A percentile compares a stretch with the other conserved stretches of the same genome.
Evolutionary conservation across 2,329 filamentous ascomycete species (phyloP).

Genomic region (Neophaeococcomyces aloes): DNA sequence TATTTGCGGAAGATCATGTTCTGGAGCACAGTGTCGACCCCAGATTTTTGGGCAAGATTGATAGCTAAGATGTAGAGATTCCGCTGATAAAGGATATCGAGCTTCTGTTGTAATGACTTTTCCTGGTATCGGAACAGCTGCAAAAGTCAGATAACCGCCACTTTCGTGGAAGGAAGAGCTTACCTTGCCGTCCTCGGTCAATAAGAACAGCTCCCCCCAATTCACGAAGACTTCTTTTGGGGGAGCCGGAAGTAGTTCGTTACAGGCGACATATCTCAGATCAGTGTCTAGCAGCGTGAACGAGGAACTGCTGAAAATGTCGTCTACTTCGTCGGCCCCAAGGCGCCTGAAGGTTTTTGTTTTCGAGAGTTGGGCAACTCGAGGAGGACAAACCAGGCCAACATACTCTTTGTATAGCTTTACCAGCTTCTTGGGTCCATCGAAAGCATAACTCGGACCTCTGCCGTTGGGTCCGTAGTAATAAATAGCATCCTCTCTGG

Average conservation of each 20-base stretch:
- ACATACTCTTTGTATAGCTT: constrained; percentile 76
- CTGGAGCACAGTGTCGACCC: constrained; percentile 68
- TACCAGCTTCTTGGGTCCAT: constrained; percentile 77
- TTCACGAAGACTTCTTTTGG: constrained; percentile 71
- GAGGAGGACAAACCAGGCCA: constrained; percentile 71
- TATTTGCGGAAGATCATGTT: constrained; percentile 89
- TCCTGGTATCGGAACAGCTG: constrained; percentile 82
- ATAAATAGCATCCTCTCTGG: constrained; percentile 88
- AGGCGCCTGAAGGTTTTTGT: constrained; percentile 61
- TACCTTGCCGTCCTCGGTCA: constrained; percentile 87
- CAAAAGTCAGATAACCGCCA: constrained; percentile 22
- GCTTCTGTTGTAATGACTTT: constrained; percentile 76
- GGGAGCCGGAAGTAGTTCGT: constrained; percentile 70
- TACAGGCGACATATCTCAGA: constrained; percentile 78
- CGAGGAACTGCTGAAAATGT: constrained; percentile 73
- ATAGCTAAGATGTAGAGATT: constrained; percentile 89
- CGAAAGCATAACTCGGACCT: constrained; percentile 80
- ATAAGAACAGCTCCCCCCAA: constrained; percentile 86
- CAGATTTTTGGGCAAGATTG: constrained; percentile 80
- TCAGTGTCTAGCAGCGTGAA: constrained; percentile 90
- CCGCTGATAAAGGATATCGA: constrained; percentile 87
- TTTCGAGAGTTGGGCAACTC: constrained; percentile 41
- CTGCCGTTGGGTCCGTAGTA: constrained; percentile 79
- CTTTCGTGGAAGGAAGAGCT: constrained; percentile 14
- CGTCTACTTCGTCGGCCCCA: constrained; percentile 60